Conservation (phyloP, 495 filamentous ascomycete genomes). For the Daldinia concentrica region DNA sequence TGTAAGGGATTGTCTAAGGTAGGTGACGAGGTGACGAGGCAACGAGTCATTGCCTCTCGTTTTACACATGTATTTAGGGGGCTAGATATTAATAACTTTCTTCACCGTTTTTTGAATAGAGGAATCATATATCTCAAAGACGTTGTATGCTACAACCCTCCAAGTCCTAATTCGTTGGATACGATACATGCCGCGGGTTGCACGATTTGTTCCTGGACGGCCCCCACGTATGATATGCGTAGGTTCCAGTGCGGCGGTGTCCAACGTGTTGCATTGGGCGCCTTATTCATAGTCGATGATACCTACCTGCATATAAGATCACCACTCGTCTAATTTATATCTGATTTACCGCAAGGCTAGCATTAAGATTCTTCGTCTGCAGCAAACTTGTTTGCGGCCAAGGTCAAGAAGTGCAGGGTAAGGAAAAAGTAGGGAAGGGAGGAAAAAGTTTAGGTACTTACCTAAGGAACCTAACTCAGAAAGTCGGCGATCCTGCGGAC, state of each 20-base stretch:
- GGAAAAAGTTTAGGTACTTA: not conserved
- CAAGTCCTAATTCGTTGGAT: not conserved
- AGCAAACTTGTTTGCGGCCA: not conserved
- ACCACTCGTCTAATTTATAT: not conserved
- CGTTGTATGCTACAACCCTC: conserved; percentile 10
- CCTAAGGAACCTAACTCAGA: too few relatives aligned
- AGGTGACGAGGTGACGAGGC: not conserved
- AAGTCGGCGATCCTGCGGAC: conserved; percentile 11
- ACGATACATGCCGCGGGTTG: conserved; percentile 1
- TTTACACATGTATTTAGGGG: not conserved
- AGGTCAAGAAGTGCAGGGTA: not conserved
- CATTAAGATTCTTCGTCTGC: not conserved
- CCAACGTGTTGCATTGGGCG: not conserved
- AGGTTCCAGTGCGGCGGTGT: conserved; percentile 26
- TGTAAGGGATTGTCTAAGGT: not conserved
- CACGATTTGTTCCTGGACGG: not conserved
- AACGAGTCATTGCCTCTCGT: not conserved
- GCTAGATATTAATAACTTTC: not conserved
- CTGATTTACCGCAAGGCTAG: not conserved
- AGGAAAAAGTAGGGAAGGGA: not conserved
- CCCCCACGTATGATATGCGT: conserved; percentile 15
- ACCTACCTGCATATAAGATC: conserved; percentile 5
- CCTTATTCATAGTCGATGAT: not conserved
- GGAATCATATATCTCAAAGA: not conserved
- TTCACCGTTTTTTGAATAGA: conserved; percentile 2